Evolutionary conservation across 768 basidiomycete species (phyloP).

Genomic region (Rhizopogon sp.): DNA sequence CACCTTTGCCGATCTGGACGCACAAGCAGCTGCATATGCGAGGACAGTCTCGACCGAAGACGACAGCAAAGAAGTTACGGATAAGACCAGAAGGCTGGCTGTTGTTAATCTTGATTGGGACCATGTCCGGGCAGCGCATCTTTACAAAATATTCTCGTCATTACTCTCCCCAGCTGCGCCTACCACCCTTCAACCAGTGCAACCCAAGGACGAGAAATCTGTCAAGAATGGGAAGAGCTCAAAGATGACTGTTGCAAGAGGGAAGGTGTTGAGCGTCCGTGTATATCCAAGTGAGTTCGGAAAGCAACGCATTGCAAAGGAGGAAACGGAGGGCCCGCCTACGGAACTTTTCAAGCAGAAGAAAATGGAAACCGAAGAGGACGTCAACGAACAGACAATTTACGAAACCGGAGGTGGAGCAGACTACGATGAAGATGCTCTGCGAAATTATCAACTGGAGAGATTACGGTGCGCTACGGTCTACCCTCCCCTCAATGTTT

Average conservation of each 20-base stretch:
- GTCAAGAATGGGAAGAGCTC: conserved; percentile 7
- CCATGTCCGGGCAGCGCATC: conserved; percentile 80
- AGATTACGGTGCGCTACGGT: conserved; percentile 63
- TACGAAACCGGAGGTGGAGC: conserved; percentile 64
- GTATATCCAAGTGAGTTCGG: conserved; percentile 96
- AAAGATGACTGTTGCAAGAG: conserved; percentile 37
- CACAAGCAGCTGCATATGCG: conserved; percentile 62
- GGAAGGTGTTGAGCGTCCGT: conserved; percentile 69
- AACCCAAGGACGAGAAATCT: conserved; percentile 9
- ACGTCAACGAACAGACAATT: conserved; percentile 60
- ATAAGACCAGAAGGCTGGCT: conserved; percentile 68
- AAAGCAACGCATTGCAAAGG: conserved; percentile 75
- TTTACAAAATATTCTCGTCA: conserved; percentile 91
- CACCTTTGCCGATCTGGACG: conserved; percentile 64
- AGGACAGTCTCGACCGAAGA: conserved; percentile 42
- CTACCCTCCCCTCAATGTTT: neutral
- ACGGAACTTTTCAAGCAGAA: conserved; percentile 70
- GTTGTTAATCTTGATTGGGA: conserved; percentile 99
- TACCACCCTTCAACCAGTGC: conserved; percentile 23
- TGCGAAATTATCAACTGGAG: conserved; percentile 91
- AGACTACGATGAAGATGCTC: conserved; percentile 83
- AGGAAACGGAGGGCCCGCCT: conserved; percentile 90
- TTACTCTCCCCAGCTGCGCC: conserved; percentile 63
- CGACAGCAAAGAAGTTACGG: conserved; percentile 31
- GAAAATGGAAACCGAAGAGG: conserved; percentile 39